Evolutionary conservation across 2,329 filamentous ascomycete genomes (phyloP).

Genomic region (Xylaria sp.): DNA sequence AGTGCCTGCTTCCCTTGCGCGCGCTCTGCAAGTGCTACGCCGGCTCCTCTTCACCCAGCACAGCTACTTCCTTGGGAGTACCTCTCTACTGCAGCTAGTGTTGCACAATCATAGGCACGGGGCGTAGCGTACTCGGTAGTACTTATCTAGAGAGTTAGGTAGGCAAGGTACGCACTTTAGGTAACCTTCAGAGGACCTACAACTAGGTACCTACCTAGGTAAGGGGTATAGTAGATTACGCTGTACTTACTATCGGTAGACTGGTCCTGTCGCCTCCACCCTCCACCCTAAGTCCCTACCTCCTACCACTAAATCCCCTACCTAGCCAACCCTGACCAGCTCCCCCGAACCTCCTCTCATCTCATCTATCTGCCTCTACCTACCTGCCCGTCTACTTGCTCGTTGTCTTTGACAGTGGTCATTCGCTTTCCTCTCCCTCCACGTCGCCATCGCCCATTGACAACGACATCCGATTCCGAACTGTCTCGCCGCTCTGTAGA

Average conservation of each 20-base stretch:
- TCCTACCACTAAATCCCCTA: background rate
- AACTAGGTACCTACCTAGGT: too few relatives aligned
- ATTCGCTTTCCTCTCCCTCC: slow-evolving; percentile 26
- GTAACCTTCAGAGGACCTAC: too few relatives aligned
- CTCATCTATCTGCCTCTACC: slow-evolving; percentile 27
- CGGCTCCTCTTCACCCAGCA: too few relatives aligned
- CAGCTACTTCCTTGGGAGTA: too few relatives aligned
- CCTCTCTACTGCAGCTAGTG: background rate
- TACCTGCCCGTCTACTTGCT: slow-evolving; percentile 3
- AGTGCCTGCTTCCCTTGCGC: slow-evolving; percentile 5
- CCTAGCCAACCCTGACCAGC: slow-evolving; percentile 12
- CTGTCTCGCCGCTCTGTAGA: slow-evolving; percentile 19
- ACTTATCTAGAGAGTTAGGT: too few relatives aligned
- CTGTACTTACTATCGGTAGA: too few relatives aligned
- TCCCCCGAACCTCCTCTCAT: slow-evolving; percentile 27
- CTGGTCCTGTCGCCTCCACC: background rate
- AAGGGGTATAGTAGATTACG: too few relatives aligned
- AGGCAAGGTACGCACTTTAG: too few relatives aligned
- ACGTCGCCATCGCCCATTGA: slow-evolving; percentile 19
- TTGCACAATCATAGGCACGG: background rate
- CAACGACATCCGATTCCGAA: slow-evolving; percentile 5
- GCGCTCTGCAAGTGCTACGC: slow-evolving; percentile 11
- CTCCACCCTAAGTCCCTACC: slow-evolving; percentile 10
- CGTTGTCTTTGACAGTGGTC: slow-evolving; percentile 18
- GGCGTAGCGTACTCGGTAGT: too few relatives aligned